phyloP scores from a whole-genome alignment of 163 green algal genomes.

The Trebouxia gelatinosa region DNA sequence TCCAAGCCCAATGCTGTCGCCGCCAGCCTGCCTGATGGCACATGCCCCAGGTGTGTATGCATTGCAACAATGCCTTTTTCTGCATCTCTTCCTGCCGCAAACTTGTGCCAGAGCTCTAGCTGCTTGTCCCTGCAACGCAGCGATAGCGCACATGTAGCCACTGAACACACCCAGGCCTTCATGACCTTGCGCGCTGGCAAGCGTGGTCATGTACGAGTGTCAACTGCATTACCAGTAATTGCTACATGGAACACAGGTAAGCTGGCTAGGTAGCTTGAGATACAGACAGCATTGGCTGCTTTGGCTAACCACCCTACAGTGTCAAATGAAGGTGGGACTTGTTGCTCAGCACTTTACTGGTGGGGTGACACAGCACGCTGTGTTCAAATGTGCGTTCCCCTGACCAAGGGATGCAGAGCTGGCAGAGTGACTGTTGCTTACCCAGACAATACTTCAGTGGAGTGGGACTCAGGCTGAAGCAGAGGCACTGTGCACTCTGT shows the following conservation, averaged over 20 bases:
- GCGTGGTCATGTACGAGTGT: background rate
- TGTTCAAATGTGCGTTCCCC: background rate
- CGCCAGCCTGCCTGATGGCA: background rate
- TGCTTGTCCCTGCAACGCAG: constrained; percentile 1
- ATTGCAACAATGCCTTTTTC: background rate
- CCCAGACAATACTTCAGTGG: background rate
- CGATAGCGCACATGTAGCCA: background rate
- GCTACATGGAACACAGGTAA: too few relatives aligned
- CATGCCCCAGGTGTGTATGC: background rate
- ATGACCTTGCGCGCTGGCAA: background rate
- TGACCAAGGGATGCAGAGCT: background rate
- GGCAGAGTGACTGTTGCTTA: too few relatives aligned
- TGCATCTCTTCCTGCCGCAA: background rate
- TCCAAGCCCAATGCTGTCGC: background rate
- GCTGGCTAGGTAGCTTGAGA: too few relatives aligned
- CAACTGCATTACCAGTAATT: background rate
- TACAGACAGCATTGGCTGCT: too few relatives aligned
- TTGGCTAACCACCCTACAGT: too few relatives aligned
- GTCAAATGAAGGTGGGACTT: too few relatives aligned
- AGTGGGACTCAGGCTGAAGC: background rate
- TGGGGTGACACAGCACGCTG: background rate
- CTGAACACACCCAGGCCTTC: background rate
- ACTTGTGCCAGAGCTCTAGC: background rate
- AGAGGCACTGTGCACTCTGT: too few relatives aligned
- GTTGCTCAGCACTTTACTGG: background rate